Conservation (phyloP, 495 filamentous ascomycete genomes). For the Clohesyomyces aquaticus region DNA sequence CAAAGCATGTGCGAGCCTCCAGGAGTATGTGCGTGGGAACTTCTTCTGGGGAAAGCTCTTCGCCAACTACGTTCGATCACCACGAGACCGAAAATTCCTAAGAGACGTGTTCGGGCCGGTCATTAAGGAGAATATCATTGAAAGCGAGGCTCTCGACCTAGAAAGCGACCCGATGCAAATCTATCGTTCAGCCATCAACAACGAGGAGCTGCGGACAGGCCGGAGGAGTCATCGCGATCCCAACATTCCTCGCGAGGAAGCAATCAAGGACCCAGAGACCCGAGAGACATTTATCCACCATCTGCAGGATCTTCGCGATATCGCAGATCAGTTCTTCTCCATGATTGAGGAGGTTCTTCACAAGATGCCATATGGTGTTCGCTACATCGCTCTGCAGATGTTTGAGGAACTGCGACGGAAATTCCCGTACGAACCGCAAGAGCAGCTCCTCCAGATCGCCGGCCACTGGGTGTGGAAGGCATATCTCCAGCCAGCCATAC, state of each 20-base stretch:
- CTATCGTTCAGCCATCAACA: slow-evolving; percentile 90
- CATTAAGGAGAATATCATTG: slow-evolving; percentile 85
- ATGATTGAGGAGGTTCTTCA: slow-evolving; percentile 80
- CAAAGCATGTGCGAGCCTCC: slow-evolving; percentile 68
- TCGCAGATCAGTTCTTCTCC: slow-evolving; percentile 84
- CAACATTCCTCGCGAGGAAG: slow-evolving; percentile 84
- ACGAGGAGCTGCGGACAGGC: slow-evolving; percentile 93
- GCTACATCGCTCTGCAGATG: slow-evolving; percentile 85
- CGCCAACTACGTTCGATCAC: slow-evolving; percentile 84
- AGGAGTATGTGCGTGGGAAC: slow-evolving; percentile 86
- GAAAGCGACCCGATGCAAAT: slow-evolving; percentile 99
- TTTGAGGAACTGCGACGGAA: slow-evolving; percentile 74
- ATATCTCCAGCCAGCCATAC: slow-evolving; percentile 87
- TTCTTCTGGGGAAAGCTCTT: slow-evolving; percentile 93
- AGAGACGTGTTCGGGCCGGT: slow-evolving; percentile 80
- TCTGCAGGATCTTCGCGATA: slow-evolving; percentile 88
- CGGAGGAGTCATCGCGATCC: slow-evolving; percentile 75
- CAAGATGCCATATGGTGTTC: slow-evolving; percentile 89
- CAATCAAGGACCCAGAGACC: slow-evolving; percentile 91
- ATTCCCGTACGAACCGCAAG: slow-evolving; percentile 79
- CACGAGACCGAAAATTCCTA: slow-evolving; percentile 89
- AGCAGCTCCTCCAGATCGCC: slow-evolving; percentile 78
- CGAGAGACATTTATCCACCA: slow-evolving; percentile 90
- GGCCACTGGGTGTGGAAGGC: slow-evolving; percentile 91
- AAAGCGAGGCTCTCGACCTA: slow-evolving; percentile 85